Evolutionary conservation across 2,329 filamentous ascomycete genomes (phyloP).

Genomic region (Ophiostoma fasciatum): DNA sequence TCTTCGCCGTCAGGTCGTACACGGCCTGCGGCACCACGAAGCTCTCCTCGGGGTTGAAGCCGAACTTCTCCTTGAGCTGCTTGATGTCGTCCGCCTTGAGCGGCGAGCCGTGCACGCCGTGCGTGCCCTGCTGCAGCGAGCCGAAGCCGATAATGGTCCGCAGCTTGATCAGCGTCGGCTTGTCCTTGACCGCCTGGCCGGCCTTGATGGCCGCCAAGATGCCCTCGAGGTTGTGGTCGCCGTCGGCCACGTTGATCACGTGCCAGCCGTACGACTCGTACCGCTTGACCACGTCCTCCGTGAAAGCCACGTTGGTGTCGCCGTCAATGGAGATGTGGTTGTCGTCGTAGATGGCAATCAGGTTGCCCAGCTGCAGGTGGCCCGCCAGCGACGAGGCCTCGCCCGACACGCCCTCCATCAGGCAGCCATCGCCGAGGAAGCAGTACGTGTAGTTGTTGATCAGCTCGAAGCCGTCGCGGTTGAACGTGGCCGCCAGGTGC

Average conservation of each 20-base stretch:
- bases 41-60: constrained; percentile 86
- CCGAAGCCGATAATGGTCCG: constrained; percentile 96
- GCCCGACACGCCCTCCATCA: constrained; percentile 93
- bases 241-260: constrained; percentile 66
- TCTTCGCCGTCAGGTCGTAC: constrained; percentile 80
- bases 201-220: constrained; percentile 83
- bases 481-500: constrained; percentile 82
- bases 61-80: constrained; percentile 87
- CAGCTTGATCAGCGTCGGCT: constrained; percentile 93
- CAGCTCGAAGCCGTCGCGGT: constrained; percentile 86
- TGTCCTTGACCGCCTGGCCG: constrained; percentile 79
- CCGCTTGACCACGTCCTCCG: constrained; percentile 86
- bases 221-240: constrained; percentile 71
- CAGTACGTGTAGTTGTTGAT: constrained; percentile 93
- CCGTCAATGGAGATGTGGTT: constrained; percentile 96
- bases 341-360: constrained; percentile 95
- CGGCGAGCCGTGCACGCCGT: constrained; percentile 89
- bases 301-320: constrained; percentile 92
- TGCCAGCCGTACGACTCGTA: constrained; percentile 99
- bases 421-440: constrained; percentile 96
- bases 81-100: constrained; percentile 90
- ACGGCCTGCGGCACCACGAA: constrained; percentile 92
- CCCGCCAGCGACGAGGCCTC: constrained; percentile 88
- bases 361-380: constrained; percentile 93
- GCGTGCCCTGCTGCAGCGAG: constrained; percentile 82